Evolutionary conservation across 2,329 filamentous ascomycete genomes (phyloP).

Genomic region (Arthroderma uncinatum): DNA sequence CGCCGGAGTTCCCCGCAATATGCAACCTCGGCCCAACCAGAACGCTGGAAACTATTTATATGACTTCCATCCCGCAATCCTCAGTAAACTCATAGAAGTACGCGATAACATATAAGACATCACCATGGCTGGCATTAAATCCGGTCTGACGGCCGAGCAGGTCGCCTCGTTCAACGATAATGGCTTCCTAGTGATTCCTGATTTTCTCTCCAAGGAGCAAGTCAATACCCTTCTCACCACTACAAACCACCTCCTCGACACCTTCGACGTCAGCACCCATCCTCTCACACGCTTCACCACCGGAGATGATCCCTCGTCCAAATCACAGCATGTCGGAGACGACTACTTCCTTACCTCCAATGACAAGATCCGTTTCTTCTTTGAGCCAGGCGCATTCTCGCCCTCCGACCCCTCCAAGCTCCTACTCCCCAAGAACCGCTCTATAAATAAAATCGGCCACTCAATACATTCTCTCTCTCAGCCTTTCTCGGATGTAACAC

Average conservation of each 20-base stretch:
- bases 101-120: not conserved
- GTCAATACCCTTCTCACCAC: constrained; percentile 60
- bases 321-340: constrained; percentile 67
- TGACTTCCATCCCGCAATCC: too few relatives aligned
- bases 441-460: constrained; percentile 85
- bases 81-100: too few relatives aligned
- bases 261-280: constrained; percentile 69
- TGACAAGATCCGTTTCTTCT: constrained; percentile 92
- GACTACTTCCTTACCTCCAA: constrained; percentile 85
- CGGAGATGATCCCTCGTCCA: constrained; percentile 42
- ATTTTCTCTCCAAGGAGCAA: constrained; percentile 57
- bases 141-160: constrained; percentile 55
- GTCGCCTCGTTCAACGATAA: constrained; percentile 62
- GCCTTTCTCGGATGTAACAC: constrained; percentile 50
- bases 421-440: constrained; percentile 64
- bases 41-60: not conserved
- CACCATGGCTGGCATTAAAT: not conserved
- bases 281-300: constrained; percentile 92
- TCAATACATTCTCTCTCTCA: constrained; percentile 58
- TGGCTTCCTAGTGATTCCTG: constrained; percentile 79
- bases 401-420: constrained; percentile 48
- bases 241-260: constrained; percentile 60
- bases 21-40: not conserved
- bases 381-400: constrained; percentile 81
- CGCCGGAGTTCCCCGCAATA: constrained; percentile 1